These are phyloP conservation scores for Allium sativum DNA, from an alignment of 106 monocot genomes.

Conservation along the genomic window DNA sequence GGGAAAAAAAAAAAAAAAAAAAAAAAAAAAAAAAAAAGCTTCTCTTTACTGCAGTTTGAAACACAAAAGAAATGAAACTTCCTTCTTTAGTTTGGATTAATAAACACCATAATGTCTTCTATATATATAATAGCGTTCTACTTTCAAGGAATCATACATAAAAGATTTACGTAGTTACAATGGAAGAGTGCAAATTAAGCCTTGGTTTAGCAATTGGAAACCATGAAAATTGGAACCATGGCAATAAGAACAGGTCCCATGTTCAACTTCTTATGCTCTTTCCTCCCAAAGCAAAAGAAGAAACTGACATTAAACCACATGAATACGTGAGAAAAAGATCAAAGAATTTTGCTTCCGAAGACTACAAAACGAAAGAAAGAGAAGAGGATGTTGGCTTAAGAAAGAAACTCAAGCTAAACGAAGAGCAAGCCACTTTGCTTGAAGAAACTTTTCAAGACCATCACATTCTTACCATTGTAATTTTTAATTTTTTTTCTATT, in stretches of 20 bases:
- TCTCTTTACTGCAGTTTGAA: too few relatives aligned
- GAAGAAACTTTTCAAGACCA: constrained; percentile 38
- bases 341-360: background rate
- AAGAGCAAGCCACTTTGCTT: constrained; percentile 38
- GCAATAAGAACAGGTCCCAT: background rate
- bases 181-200: too few relatives aligned
- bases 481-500: background rate
- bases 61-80: too few relatives aligned
- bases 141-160: too few relatives aligned
- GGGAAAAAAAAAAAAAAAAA: too few relatives aligned
- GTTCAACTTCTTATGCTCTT: constrained; percentile 17
- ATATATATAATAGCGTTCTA: too few relatives aligned
- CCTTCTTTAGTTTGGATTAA: too few relatives aligned
- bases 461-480: constrained; percentile 31
- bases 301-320: background rate
- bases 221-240: background rate
- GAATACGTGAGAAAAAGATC: background rate
- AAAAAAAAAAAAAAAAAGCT: too few relatives aligned
- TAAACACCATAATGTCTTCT: too few relatives aligned
- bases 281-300: constrained; percentile 8
- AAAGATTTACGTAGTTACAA: too few relatives aligned
- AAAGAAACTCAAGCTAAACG: constrained; percentile 47
- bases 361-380: background rate
- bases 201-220: background rate
- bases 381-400: constrained; percentile 10